These are phyloP conservation scores for Globisporangium solare DNA, from an alignment of 352 stramenopile species.

Conservation along the genomic window DNA sequence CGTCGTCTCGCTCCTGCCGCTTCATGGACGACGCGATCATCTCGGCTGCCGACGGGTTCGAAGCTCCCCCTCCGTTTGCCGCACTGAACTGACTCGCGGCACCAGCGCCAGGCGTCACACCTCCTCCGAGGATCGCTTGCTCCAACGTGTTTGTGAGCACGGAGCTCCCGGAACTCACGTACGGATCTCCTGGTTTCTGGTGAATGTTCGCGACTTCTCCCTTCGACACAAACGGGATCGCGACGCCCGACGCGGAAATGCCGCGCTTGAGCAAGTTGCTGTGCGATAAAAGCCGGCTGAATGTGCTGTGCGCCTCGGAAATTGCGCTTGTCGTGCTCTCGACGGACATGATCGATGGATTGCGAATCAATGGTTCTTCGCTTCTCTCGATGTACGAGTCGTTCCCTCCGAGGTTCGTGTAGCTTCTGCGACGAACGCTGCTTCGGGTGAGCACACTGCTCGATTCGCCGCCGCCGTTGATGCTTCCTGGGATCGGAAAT, in stretches of 20 bases:
- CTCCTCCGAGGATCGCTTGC: conserved; percentile 57
- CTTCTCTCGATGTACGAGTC: conserved; percentile 5
- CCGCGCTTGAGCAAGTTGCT: conserved; percentile 54
- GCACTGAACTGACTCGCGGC: neutral
- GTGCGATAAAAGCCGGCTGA: conserved; percentile 59
- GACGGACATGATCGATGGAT: conserved; percentile 24
- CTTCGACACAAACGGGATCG: conserved; percentile 17
- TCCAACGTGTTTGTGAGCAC: conserved; percentile 56
- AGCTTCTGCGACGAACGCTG: conserved; percentile 16
- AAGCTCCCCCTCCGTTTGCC: conserved; percentile 24
- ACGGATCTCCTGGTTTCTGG: conserved; percentile 43
- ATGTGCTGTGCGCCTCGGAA: conserved; percentile 38
- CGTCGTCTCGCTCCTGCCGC: conserved; percentile 70
- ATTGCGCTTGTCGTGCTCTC: conserved; percentile 31
- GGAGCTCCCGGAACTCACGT: conserved; percentile 29
- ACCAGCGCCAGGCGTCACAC: conserved; percentile 16
- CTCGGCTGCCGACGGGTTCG: conserved; percentile 57
- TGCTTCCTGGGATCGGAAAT: neutral
- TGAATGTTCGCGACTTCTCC: conserved; percentile 22
- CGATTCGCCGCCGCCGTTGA: conserved; percentile 2
- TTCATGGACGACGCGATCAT: conserved; percentile 78
- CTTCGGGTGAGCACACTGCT: conserved; percentile 16
- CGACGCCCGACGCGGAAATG: conserved; percentile 22
- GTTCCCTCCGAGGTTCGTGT: neutral
- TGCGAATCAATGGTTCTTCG: conserved; percentile 16